phyloP scores from a whole-genome alignment of 352 stramenopile genomes.

The Globisporangium splendens region DNA sequence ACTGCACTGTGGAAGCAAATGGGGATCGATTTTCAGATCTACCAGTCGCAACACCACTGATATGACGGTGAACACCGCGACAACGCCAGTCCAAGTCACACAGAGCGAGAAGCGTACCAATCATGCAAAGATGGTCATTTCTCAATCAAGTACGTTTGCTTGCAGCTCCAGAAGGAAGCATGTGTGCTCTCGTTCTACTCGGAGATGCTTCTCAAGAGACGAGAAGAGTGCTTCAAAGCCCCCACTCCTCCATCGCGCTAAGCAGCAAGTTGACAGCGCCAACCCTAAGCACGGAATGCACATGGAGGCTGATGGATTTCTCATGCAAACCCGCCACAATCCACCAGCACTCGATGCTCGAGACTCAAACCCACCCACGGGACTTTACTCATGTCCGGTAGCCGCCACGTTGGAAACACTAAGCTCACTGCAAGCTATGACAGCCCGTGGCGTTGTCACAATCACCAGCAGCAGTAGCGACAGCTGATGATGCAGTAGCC shows the following conservation, averaged over 20 bases:
- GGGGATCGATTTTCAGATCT: slow-evolving; percentile 1
- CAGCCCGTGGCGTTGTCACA: too few species aligned
- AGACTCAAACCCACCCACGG: too few species aligned
- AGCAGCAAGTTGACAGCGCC: too few species aligned
- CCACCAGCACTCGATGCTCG: too few species aligned
- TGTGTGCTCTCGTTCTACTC: slow-evolving; percentile 37
- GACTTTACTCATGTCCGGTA: too few species aligned
- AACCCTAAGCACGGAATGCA: too few species aligned
- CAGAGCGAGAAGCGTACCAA: slow-evolving; percentile 25
- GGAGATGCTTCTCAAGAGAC: slow-evolving; percentile 39
- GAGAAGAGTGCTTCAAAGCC: slow-evolving; percentile 42
- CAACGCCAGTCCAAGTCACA: slow-evolving; percentile 11
- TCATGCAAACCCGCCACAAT: too few species aligned
- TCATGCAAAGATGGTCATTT: slow-evolving; percentile 29
- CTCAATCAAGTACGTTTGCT: slow-evolving; percentile 34
- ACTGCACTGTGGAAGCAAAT: slow-evolving; percentile 22
- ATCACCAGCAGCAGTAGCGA: not conserved
- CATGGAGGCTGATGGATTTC: too few species aligned
- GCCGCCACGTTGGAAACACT: slow-evolving; percentile 14
- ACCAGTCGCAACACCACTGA: not conserved
- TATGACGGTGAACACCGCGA: slow-evolving; percentile 16
- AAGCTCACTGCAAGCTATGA: too few species aligned
- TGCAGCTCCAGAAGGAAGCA: slow-evolving; percentile 34
- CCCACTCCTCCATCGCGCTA: slow-evolving; percentile 7
- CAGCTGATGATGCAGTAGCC: too few species aligned